phyloP scores from a whole-genome alignment of 352 stramenopile species.

The Phytopythium delawarense region DNA sequence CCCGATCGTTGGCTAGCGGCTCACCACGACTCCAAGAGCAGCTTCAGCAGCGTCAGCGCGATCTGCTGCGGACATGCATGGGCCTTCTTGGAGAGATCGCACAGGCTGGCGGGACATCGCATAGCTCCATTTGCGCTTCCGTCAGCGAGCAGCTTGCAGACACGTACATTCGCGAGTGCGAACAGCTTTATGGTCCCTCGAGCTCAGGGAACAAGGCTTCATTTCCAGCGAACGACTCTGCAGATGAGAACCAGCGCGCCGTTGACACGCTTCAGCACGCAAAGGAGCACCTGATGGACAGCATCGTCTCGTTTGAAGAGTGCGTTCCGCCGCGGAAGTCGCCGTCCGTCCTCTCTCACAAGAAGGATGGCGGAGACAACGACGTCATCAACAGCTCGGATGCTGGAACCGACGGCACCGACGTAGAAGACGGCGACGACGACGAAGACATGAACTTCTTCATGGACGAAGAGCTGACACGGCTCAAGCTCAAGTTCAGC shows the following conservation, averaged over 20 bases:
- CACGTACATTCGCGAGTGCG: slow-evolving; percentile 69
- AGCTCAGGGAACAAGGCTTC: slow-evolving; percentile 7
- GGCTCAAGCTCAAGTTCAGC: slow-evolving; percentile 72
- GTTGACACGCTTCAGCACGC: slow-evolving; percentile 43
- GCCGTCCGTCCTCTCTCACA: neutral
- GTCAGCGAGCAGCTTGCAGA: slow-evolving; percentile 81
- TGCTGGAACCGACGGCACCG: slow-evolving; percentile 1
- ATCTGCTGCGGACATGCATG: slow-evolving; percentile 74
- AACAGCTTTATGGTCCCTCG: slow-evolving; percentile 18
- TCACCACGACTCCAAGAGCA: slow-evolving; percentile 55
- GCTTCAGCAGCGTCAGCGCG: slow-evolving; percentile 66
- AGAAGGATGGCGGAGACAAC: slow-evolving; percentile 13
- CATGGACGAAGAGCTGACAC: slow-evolving; percentile 72
- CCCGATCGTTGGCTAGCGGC: slow-evolving; percentile 52
- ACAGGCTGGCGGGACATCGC: slow-evolving; percentile 44
- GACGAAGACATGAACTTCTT: slow-evolving; percentile 30
- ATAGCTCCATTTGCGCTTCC: slow-evolving; percentile 75
- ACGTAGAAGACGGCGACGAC: slow-evolving; percentile 14
- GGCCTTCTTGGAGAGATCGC: slow-evolving; percentile 70
- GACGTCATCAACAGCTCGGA: neutral
- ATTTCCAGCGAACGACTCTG: neutral
- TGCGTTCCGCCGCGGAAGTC: slow-evolving; percentile 30
- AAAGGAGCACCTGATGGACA: slow-evolving; percentile 61
- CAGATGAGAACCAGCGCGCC: slow-evolving; percentile 12
- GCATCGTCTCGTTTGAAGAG: slow-evolving; percentile 68